These are phyloP conservation scores for Tuber brumale DNA, from an alignment of 495 filamentous ascomycete species.

Conservation along the genomic window DNA sequence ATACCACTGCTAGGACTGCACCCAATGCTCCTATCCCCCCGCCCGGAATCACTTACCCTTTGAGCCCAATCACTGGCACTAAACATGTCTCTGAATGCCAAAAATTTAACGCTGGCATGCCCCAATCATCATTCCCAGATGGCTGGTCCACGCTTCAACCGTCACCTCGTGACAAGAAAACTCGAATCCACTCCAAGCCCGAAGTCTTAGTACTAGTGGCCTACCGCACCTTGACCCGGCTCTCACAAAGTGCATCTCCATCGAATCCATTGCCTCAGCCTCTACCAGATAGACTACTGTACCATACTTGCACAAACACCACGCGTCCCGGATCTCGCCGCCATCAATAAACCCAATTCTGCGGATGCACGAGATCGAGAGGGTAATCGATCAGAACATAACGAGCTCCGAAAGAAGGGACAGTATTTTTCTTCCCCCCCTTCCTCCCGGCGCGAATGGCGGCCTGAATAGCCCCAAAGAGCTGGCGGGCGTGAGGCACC, in stretches of 20 bases:
- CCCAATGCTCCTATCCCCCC: not conserved
- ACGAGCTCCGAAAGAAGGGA: not conserved
- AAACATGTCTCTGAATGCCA: not conserved
- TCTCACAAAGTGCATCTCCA: not conserved
- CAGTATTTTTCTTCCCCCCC: too few relatives aligned
- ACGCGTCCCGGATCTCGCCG: not conserved
- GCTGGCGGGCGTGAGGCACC: too few relatives aligned
- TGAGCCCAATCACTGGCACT: not conserved
- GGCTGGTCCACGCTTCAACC: not conserved
- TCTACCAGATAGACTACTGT: not conserved
- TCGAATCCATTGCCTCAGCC: not conserved
- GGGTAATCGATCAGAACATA: not conserved
- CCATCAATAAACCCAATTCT: not conserved
- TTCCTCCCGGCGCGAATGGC: not conserved
- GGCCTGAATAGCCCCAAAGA: too few relatives aligned
- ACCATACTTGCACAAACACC: not conserved
- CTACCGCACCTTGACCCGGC: not conserved
- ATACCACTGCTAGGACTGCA: too few relatives aligned
- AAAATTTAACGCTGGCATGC: not conserved
- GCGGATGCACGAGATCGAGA: not conserved
- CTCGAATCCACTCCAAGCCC: not conserved
- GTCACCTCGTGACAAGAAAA: not conserved
- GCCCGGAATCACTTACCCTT: not conserved
- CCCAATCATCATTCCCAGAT: not conserved
- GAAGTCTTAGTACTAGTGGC: not conserved